Evolutionary conservation across 371 early-diverging fungal genomes (phyloP).

Genomic region (Nematocida parisii): DNA sequence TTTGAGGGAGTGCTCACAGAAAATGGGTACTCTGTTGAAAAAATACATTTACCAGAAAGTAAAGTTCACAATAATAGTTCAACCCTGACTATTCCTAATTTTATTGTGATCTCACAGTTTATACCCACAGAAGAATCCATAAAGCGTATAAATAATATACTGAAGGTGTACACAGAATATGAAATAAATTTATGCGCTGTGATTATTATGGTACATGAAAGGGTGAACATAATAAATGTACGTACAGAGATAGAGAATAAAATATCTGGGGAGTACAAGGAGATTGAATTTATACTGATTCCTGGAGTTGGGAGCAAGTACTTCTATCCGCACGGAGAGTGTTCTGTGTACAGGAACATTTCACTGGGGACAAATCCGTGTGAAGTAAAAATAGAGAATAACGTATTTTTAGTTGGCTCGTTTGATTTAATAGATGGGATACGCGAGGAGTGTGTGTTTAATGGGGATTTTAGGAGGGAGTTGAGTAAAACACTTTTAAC

Average conservation of each 20-base stretch:
- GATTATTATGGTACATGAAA: conserved; percentile 29
- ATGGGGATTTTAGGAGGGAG: conserved; percentile 18
- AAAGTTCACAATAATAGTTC: background rate
- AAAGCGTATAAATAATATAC: background rate
- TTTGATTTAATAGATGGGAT: conserved; percentile 45
- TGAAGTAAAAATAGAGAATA: background rate
- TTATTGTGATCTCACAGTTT: conserved; percentile 20
- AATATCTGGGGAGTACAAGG: background rate
- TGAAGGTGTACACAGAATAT: conserved; percentile 11
- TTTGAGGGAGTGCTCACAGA: conserved; percentile 19
- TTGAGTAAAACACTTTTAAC: conserved; percentile 14
- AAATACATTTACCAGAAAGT: conserved; percentile 6
- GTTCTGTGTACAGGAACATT: conserved; percentile 2
- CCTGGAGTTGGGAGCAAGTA: conserved; percentile 2
- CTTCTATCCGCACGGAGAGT: conserved; percentile 36
- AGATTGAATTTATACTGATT: conserved; percentile 35
- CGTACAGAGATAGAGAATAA: background rate
- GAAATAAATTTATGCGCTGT: conserved; percentile 13
- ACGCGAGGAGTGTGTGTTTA: background rate
- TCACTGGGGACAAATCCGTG: conserved; percentile 10
- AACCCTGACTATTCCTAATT: background rate
- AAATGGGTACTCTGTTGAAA: background rate
- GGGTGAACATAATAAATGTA: background rate
- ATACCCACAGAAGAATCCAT: background rate
- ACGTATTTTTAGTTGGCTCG: conserved; percentile 19